These are phyloP conservation scores for Saposhnikovia divaricata DNA, from an alignment of 129 eudicot species.

Conservation along the genomic window DNA sequence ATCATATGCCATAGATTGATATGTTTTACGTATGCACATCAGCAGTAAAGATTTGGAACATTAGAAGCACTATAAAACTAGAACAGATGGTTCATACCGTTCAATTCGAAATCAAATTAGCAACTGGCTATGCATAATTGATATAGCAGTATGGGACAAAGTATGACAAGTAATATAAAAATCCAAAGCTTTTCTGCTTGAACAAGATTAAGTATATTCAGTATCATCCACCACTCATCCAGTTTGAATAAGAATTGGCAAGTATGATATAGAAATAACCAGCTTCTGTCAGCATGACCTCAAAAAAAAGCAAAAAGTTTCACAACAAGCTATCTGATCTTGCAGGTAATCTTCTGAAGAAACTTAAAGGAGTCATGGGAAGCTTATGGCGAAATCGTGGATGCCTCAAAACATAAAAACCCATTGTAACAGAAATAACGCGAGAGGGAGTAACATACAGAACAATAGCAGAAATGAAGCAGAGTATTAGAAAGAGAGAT, in stretches of 20 bases:
- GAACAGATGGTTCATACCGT: not conserved
- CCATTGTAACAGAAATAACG: slow-evolving; percentile 20
- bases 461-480: slow-evolving; percentile 30
- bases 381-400: slow-evolving; percentile 38
- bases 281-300: not conserved
- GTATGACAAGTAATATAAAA: not conserved
- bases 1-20: not conserved
- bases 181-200: not conserved
- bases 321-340: slow-evolving; percentile 39
- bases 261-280: not conserved
- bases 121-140: not conserved
- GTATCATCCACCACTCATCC: not conserved
- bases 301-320: slow-evolving; percentile 9
- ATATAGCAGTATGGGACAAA: not conserved
- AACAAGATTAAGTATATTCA: not conserved
- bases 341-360: slow-evolving; percentile 55
- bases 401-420: slow-evolving; percentile 43
- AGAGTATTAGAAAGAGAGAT: slow-evolving; percentile 33
- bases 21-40: not conserved
- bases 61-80: not conserved
- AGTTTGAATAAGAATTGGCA: not conserved
- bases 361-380: slow-evolving; percentile 36
- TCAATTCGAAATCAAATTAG: not conserved
- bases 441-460: slow-evolving; percentile 30
- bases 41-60: not conserved